These are phyloP conservation scores for Hirsutella minnesotensis DNA, from an alignment of 2,329 filamentous ascomycete species.

Conservation along the genomic window DNA sequence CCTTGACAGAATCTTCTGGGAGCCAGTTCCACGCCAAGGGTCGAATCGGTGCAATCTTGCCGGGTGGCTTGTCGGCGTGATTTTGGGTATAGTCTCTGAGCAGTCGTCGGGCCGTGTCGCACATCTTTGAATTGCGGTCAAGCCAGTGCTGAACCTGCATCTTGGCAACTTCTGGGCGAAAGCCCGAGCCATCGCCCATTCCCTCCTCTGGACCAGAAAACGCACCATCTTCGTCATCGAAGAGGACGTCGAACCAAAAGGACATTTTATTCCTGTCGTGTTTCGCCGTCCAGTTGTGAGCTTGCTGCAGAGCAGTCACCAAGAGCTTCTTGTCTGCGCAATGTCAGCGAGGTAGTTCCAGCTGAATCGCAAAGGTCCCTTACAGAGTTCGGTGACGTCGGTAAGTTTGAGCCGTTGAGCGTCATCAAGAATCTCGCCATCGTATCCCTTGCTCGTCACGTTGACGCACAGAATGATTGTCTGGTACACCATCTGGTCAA, in stretches of 20 bases:
- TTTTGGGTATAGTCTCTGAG: conserved; percentile 42
- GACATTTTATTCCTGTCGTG: conserved; percentile 60
- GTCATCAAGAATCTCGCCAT: conserved; percentile 51
- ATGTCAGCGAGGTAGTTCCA: not conserved
- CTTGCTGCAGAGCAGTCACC: conserved; percentile 53
- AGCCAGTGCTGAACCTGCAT: conserved; percentile 52
- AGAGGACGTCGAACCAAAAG: conserved; percentile 55
- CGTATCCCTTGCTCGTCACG: conserved; percentile 55
- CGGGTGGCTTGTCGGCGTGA: conserved; percentile 34
- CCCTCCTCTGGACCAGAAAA: conserved; percentile 37
- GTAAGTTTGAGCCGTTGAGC: conserved; percentile 42
- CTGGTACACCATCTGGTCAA: conserved; percentile 55
- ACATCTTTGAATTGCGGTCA: conserved; percentile 47
- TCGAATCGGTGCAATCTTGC: conserved; percentile 36
- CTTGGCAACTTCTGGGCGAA: conserved; percentile 45
- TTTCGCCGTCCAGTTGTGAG: conserved; percentile 58
- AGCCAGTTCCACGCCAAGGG: conserved; percentile 46
- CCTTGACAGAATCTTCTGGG: conserved; percentile 23
- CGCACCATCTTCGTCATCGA: conserved; percentile 43
- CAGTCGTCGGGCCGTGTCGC: conserved; percentile 40
- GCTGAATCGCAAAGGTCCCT: conserved; percentile 10
- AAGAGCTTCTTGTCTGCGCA: conserved; percentile 50
- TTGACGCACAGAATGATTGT: conserved; percentile 55
- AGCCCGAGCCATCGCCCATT: conserved; percentile 38
- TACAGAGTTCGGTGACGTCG: conserved; percentile 54